phyloP scores from a whole-genome alignment of 176 grass and related monocot genomes.

The Metroxylon sagu region DNA sequence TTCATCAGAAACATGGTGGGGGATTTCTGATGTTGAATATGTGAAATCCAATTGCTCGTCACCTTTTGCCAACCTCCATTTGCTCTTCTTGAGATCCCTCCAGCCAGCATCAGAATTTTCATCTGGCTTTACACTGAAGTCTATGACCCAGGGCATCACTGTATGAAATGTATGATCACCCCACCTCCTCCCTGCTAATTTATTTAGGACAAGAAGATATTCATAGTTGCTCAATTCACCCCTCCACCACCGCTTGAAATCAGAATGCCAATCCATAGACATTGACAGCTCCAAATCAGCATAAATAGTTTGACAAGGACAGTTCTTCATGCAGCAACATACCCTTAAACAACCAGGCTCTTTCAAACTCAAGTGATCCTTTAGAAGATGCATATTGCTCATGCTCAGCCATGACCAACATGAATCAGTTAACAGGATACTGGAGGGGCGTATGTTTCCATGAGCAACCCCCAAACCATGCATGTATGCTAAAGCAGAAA shows the following conservation, averaged over 20 bases:
- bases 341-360: slow-evolving; percentile 20
- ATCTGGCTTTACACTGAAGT: slow-evolving; percentile 76
- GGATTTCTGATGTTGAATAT: slow-evolving; percentile 81
- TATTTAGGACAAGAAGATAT: slow-evolving; percentile 90
- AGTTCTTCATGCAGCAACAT: slow-evolving; percentile 33
- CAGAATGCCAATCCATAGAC: slow-evolving; percentile 54
- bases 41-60: slow-evolving; percentile 98
- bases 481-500: slow-evolving; percentile 65
- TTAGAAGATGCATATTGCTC: slow-evolving; percentile 45
- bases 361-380: slow-evolving; percentile 32
- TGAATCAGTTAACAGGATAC: slow-evolving; percentile 61
- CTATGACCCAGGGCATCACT: slow-evolving; percentile 99
- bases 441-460: slow-evolving; percentile 64
- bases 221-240: slow-evolving; percentile 92
- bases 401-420: slow-evolving; percentile 70
- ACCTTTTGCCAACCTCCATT: slow-evolving; percentile 94
- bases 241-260: slow-evolving; percentile 70
- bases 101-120: slow-evolving; percentile 75
- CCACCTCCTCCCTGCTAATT: slow-evolving; percentile 90
- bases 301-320: slow-evolving; percentile 45
- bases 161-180: slow-evolving; percentile 82
- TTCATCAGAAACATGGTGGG: slow-evolving; percentile 97
- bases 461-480: slow-evolving; percentile 78
- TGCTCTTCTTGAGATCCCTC: slow-evolving; percentile 92
- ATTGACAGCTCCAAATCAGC: slow-evolving; percentile 35